phyloP scores from a whole-genome alignment of 164 flowering plant species.

The Kalanchoe fedtschenkoi region DNA sequence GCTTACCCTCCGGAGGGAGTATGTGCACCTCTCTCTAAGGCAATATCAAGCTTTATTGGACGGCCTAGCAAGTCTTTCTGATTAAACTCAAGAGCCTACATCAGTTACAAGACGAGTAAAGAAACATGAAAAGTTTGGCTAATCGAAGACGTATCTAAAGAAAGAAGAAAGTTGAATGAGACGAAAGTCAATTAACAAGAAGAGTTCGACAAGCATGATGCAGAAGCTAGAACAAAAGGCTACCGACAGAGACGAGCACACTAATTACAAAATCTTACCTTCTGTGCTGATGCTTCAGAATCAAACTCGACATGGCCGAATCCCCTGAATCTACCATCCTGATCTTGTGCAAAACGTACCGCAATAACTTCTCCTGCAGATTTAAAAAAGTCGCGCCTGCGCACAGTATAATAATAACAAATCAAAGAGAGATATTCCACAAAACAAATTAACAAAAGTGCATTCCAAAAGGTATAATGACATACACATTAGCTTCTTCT shows the following conservation, averaged over 20 bases:
- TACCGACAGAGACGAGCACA: background rate
- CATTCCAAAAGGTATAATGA: slow-evolving; percentile 11
- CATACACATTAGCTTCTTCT: slow-evolving; percentile 54
- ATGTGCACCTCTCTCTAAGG: slow-evolving; percentile 57
- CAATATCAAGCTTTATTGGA: slow-evolving; percentile 52
- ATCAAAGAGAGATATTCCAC: background rate
- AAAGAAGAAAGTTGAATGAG: background rate
- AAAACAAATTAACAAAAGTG: background rate
- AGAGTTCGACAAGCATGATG: no score
- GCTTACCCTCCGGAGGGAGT: slow-evolving; percentile 48
- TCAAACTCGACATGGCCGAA: slow-evolving; percentile 92
- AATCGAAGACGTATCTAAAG: background rate
- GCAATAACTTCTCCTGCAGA: slow-evolving; percentile 56
- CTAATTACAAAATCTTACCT: slow-evolving; percentile 23
- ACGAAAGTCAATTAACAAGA: background rate
- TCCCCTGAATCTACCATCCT: slow-evolving; percentile 56
- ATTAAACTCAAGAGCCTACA: slow-evolving; percentile 61
- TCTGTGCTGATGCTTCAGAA: slow-evolving; percentile 46
- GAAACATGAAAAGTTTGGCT: background rate
- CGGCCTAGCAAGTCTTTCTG: slow-evolving; percentile 49
- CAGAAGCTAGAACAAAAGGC: background rate
- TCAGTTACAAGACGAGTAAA: background rate
- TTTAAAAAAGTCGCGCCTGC: slow-evolving; percentile 61
- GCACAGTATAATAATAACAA: background rate
- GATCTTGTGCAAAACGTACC: slow-evolving; percentile 44